These are phyloP conservation scores for Pseudovirgaria hyperparasitica DNA, from an alignment of 2,329 filamentous ascomycete species.

Conservation along the genomic window DNA sequence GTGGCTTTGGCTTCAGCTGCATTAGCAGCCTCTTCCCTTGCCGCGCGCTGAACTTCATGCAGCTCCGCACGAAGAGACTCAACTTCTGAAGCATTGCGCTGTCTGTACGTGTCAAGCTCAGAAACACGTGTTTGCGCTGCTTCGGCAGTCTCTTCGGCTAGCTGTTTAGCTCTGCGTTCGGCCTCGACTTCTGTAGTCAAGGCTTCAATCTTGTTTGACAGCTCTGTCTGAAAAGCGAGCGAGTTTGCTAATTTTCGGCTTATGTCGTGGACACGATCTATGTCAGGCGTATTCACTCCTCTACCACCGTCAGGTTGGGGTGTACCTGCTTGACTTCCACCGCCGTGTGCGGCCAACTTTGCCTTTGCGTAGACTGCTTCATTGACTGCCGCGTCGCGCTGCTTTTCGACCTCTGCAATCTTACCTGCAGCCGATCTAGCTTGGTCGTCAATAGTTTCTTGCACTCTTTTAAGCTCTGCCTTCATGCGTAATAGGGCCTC, in stretches of 20 bases:
- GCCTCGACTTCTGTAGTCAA: conserved; percentile 60
- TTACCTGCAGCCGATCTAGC: conserved; percentile 73
- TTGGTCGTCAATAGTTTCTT: conserved; percentile 80
- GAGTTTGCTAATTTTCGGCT: conserved; percentile 72
- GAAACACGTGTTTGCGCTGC: conserved; percentile 71
- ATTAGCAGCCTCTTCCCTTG: conserved; percentile 68
- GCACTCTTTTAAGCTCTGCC: conserved; percentile 76
- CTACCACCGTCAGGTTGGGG: conserved; percentile 40
- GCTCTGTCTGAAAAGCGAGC: conserved; percentile 63
- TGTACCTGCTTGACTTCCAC: conserved; percentile 49
- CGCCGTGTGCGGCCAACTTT: conserved; percentile 69
- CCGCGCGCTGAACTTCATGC: conserved; percentile 63
- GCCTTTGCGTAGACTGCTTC: conserved; percentile 94
- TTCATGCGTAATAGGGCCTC: conserved; percentile 90
- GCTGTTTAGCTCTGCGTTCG: conserved; percentile 65
- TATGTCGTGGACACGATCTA: conserved; percentile 61
- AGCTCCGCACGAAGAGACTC: conserved; percentile 78
- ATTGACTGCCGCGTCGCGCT: conserved; percentile 84
- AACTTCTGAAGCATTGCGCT: conserved; percentile 71
- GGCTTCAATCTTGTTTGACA: conserved; percentile 64
- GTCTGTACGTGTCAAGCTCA: conserved; percentile 73
- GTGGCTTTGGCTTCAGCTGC: conserved; percentile 65
- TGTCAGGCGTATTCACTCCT: conserved; percentile 46
- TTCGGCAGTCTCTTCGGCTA: conserved; percentile 78
- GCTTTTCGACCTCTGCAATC: conserved; percentile 87